Percentiles rank a stretch among this genome's conserved stretches.
Conservation (phyloP, 306 rosid genomes). For the Ochetophila trinervis region DNA sequence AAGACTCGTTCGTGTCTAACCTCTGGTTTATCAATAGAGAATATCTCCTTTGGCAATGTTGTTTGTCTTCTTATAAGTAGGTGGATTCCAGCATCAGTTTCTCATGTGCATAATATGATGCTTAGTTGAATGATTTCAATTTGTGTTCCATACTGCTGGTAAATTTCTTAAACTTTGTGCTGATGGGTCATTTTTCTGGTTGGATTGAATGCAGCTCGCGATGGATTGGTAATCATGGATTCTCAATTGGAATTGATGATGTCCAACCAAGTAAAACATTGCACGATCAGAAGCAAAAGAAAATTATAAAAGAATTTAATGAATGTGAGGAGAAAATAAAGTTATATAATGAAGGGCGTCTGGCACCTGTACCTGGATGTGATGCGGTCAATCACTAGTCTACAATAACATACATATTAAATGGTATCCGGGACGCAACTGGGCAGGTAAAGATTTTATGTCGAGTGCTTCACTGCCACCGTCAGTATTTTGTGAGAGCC, state of each 20-base stretch:
- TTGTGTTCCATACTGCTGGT: slow-evolving; percentile 12
- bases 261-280: slow-evolving; percentile 74
- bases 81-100: slow-evolving; percentile 6
- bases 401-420: slow-evolving; percentile 51
- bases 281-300: slow-evolving; percentile 46
- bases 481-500: no score
- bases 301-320: slow-evolving; percentile 47
- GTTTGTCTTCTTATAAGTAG: slow-evolving; percentile 7
- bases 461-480: no score
- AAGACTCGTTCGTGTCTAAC: neutral
- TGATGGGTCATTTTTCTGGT: slow-evolving; percentile 25
- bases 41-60: slow-evolving; percentile 1
- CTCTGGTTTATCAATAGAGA: neutral
- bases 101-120: neutral
- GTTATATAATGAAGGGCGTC: slow-evolving; percentile 58
- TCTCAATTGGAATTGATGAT: slow-evolving; percentile 94
- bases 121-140: slow-evolving; percentile 8
- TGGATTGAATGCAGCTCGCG: slow-evolving; percentile 70
- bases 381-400: slow-evolving; percentile 92
- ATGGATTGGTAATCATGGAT: slow-evolving; percentile 97
- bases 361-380: slow-evolving; percentile 74
- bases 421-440: slow-evolving; percentile 57
- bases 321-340: slow-evolving; percentile 57
- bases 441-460: slow-evolving; percentile 52
- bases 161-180: slow-evolving; percentile 15